Conservation (phyloP, 176 grass and related monocot species). For the Typha latifolia region DNA sequence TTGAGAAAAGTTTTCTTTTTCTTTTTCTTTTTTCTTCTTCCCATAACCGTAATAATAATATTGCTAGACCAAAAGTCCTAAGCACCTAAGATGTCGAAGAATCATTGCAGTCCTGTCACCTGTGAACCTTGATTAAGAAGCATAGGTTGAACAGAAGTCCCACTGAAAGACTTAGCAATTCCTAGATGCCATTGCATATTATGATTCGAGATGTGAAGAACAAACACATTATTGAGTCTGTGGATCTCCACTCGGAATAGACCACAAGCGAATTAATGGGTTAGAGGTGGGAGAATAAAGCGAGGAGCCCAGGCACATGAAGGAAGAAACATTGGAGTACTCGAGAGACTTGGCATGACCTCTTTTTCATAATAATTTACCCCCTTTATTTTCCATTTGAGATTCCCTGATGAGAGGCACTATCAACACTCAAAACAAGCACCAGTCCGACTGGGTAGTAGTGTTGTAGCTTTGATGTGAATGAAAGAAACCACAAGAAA, state of each 20-base stretch:
- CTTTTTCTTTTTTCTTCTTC: no score
- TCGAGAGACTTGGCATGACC: background rate
- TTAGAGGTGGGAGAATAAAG: no score
- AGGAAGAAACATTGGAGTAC: background rate
- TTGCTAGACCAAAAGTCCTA: no score
- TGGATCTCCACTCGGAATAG: background rate
- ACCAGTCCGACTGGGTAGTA: background rate
- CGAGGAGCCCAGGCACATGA: background rate
- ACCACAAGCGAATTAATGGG: no score
- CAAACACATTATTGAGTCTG: background rate
- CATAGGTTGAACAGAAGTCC: background rate
- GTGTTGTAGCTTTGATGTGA: background rate
- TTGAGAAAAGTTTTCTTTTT: no score
- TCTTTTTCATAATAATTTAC: conserved; percentile 1
- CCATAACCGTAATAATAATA: no score
- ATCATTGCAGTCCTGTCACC: background rate
- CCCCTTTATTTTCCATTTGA: background rate
- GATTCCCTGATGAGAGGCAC: conserved; percentile 3
- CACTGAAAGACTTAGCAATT: background rate
- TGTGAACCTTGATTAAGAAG: background rate
- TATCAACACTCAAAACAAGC: background rate
- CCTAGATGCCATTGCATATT: background rate
- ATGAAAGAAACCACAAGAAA: no score
- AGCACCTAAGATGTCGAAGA: no score
- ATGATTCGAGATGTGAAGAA: background rate